phyloP scores from a whole-genome alignment of 2,329 filamentous ascomycete species.

The Talaromyces atroroseus region DNA sequence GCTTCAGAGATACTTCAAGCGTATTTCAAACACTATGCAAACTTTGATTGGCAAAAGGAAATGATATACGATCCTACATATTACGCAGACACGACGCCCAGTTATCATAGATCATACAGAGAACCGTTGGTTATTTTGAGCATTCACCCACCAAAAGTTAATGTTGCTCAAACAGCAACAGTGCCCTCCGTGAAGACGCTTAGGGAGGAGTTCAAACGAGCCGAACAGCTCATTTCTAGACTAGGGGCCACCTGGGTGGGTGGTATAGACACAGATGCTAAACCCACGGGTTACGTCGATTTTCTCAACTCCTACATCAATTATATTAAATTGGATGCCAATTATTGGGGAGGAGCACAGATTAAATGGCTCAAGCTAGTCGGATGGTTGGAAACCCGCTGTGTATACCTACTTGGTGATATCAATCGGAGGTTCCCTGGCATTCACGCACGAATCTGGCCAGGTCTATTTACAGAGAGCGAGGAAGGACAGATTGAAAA shows the following conservation, averaged over 20 bases:
- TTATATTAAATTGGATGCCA: slow-evolving; percentile 57
- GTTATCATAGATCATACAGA: slow-evolving; percentile 51
- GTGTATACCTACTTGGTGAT: slow-evolving; percentile 54
- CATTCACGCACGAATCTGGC: slow-evolving; percentile 57
- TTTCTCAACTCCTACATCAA: slow-evolving; percentile 51
- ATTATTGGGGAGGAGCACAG: slow-evolving; percentile 59
- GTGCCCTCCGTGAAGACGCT: slow-evolving; percentile 49
- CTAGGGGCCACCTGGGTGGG: slow-evolving; percentile 39
- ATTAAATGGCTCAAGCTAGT: slow-evolving; percentile 52
- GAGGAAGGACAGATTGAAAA: slow-evolving; percentile 20
- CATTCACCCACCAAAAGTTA: slow-evolving; percentile 57
- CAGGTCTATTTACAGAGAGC: slow-evolving; percentile 50
- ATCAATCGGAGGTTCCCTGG: slow-evolving; percentile 49
- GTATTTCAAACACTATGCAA: slow-evolving; percentile 60
- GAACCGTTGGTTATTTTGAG: slow-evolving; percentile 61
- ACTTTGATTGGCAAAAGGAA: slow-evolving; percentile 53
- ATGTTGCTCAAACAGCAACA: slow-evolving; percentile 54
- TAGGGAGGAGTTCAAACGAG: slow-evolving; percentile 47
- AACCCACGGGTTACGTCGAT: slow-evolving; percentile 21
- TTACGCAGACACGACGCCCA: slow-evolving; percentile 20
- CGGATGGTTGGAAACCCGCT: slow-evolving; percentile 60
- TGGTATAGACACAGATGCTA: slow-evolving; percentile 30
- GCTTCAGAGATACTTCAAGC: slow-evolving; percentile 50
- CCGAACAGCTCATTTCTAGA: slow-evolving; percentile 36
- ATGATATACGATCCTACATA: slow-evolving; percentile 58